Percentiles rank a stretch among this genome's conserved stretches.
Conservation (phyloP, 257 asterid genomes). For the Solanum microdontum region DNA sequence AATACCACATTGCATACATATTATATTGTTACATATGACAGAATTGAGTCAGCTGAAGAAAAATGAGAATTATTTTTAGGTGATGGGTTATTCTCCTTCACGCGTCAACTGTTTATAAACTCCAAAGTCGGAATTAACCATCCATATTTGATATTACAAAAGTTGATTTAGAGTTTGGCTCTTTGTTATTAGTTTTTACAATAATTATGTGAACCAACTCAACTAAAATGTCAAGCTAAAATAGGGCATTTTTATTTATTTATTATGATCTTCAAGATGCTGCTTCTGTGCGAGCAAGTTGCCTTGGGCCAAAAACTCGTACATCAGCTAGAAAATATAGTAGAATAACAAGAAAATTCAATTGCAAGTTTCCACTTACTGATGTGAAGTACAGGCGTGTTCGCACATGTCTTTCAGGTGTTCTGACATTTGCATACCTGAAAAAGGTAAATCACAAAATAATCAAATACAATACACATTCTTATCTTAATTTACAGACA, state of each 20-base stretch:
- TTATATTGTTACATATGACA: not conserved
- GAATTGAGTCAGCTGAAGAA: not conserved
- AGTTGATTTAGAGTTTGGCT: not conserved
- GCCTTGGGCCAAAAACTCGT: not conserved
- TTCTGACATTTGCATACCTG: constrained; percentile 81
- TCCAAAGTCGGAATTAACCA: not conserved
- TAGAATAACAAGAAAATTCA: not conserved
- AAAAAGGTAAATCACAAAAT: not conserved
- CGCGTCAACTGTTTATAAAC: not conserved
- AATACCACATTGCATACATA: not conserved
- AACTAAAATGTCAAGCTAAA: not conserved
- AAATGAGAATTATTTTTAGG: not conserved
- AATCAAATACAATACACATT: not conserved
- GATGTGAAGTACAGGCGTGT: constrained; percentile 91
- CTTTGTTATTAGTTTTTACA: not conserved
- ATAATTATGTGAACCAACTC: not conserved
- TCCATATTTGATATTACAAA: not conserved
- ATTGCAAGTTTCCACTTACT: constrained; percentile 35
- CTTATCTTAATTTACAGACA: not conserved
- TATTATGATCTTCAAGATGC: not conserved
- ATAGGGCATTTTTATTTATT: not conserved
- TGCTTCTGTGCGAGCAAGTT: not conserved
- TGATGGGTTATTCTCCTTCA: not conserved
- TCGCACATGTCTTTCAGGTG: constrained; percentile 89
- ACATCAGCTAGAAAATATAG: not conserved